phyloP scores from a whole-genome alignment of 345 rosid genomes.

The Salix exigua region DNA sequence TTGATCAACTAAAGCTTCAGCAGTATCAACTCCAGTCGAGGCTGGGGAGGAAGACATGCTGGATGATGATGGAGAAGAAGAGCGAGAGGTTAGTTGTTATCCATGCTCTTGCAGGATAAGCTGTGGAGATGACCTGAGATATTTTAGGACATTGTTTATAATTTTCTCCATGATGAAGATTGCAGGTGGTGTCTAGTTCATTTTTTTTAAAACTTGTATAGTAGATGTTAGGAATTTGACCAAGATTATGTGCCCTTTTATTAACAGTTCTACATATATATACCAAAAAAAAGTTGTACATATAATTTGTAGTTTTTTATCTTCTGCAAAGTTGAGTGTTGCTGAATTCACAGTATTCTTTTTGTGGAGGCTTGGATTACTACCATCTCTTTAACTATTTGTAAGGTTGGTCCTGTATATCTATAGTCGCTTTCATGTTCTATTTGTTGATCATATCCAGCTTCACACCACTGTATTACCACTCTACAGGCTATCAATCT shows the following conservation, averaged over 20 bases:
- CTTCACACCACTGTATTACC: slow-evolving; percentile 13
- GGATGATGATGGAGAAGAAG: slow-evolving; percentile 96
- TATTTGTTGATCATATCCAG: not conserved
- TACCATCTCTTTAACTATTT: slow-evolving; percentile 58
- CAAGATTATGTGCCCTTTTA: not conserved
- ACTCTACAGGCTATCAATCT: slow-evolving; percentile 70
- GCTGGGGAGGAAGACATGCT: slow-evolving; percentile 74
- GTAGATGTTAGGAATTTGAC: not conserved
- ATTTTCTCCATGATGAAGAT: not conserved
- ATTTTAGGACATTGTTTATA: not conserved
- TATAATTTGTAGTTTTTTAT: not conserved
- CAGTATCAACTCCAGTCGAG: slow-evolving; percentile 78
- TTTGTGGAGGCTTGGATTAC: slow-evolving; percentile 88
- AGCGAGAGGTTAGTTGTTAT: slow-evolving; percentile 69
- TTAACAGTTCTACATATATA: not conserved
- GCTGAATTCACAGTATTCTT: not conserved
- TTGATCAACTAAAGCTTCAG: slow-evolving; percentile 68
- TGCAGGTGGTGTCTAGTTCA: not conserved
- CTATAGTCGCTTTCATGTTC: not conserved
- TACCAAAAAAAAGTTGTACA: not conserved
- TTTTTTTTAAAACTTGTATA: not conserved
- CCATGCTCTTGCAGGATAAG: not conserved
- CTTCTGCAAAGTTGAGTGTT: not conserved
- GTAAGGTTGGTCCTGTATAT: slow-evolving; percentile 58
- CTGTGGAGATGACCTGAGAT: not conserved